phyloP scores from a whole-genome alignment of 176 grass and related monocot genomes.

The Lolium perenne region DNA sequence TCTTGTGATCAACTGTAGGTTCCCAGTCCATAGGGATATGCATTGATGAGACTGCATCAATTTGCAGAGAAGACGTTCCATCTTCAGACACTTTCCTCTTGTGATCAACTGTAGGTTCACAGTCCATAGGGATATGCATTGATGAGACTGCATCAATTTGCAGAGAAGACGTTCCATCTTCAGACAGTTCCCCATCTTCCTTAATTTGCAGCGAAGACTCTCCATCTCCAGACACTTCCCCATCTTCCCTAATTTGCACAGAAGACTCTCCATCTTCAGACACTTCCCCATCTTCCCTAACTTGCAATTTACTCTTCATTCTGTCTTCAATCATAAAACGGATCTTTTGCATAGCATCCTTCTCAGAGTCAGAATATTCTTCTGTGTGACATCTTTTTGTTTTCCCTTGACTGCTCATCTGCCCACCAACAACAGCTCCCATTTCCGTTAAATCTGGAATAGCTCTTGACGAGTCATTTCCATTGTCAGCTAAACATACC shows the following conservation, averaged over 20 bases:
- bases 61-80: not conserved
- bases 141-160: constrained; percentile 22
- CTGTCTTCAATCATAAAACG: constrained; percentile 78
- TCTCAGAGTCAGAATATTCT: constrained; percentile 53
- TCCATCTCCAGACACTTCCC: constrained; percentile 41
- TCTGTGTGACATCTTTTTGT: not conserved
- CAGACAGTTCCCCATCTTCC: constrained; percentile 55
- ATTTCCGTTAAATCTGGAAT: not conserved
- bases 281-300: constrained; percentile 51
- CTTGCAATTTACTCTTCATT: constrained; percentile 61
- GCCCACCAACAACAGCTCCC: not conserved
- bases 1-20: constrained; percentile 48
- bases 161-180: not conserved
- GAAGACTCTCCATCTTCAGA: constrained; percentile 12
- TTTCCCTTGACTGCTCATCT: constrained; percentile 14
- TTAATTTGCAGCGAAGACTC: not conserved
- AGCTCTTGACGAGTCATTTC: not conserved
- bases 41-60: constrained; percentile 1
- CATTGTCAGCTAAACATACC: constrained; percentile 2
- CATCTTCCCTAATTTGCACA: constrained; percentile 37
- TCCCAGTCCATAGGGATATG: not conserved
- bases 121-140: not conserved
- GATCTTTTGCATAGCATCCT: constrained; percentile 60
- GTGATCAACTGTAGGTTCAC: constrained; percentile 41
- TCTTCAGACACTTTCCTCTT: constrained; percentile 38